Conservation (phyloP, 1,284 basidiomycete species). For the Fereydounia khargensis region DNA sequence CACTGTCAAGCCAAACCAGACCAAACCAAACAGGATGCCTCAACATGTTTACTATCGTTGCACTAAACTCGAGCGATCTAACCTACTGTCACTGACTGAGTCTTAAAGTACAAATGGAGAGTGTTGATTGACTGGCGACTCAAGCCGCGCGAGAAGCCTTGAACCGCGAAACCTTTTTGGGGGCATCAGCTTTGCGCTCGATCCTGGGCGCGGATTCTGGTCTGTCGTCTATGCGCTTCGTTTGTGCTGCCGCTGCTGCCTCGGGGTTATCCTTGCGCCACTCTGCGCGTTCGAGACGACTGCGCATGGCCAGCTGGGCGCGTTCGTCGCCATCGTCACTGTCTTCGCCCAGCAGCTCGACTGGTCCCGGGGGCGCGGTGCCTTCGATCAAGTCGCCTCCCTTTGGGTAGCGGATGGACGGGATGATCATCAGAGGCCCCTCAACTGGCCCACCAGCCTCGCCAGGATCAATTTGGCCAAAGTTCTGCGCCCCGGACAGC, state of each 20-base stretch:
- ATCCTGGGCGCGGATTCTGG: conserved; percentile 13
- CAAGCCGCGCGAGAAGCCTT: conserved; percentile 26
- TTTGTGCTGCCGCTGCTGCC: no score
- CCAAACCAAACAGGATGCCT: no score
- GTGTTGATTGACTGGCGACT: no score
- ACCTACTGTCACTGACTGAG: no score
- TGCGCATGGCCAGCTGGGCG: conserved; percentile 39
- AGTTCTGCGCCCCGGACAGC: conserved; percentile 24
- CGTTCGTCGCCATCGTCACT: conserved; percentile 44
- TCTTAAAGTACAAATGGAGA: no score
- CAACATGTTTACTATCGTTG: no score
- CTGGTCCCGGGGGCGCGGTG: conserved; percentile 3
- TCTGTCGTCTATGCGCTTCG: no score
- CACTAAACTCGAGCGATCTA: no score
- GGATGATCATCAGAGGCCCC: conserved; percentile 40
- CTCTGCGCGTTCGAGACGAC: conserved; percentile 23
- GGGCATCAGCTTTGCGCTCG: conserved; percentile 1
- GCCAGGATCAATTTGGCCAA: conserved; percentile 2
- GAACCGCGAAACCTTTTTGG: conserved; percentile 28
- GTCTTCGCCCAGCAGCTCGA: conserved; percentile 35
- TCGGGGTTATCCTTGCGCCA: conserved; percentile 25
- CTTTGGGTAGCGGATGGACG: conserved; percentile 33
- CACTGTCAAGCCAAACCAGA: no score
- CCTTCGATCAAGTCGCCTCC: conserved; percentile 25
- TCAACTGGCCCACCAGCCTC: neutral